A percentile compares a stretch with the other conserved stretches of the same genome.
phyloP scores from a whole-genome alignment of 164 flowering plant genomes.

The Vitis rotundifolia region DNA sequence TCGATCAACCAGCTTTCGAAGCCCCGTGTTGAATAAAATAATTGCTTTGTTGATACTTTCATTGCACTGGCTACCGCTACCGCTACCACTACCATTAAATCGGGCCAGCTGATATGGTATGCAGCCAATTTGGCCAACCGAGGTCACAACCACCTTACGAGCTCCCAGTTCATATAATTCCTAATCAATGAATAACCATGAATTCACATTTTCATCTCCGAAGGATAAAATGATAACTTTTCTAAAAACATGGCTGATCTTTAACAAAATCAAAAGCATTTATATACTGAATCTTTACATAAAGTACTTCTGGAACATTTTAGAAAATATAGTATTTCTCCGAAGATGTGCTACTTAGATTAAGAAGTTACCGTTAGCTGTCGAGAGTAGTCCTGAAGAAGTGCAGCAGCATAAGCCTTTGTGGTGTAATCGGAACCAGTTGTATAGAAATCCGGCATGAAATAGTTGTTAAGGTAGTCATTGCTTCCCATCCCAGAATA shows the following conservation, averaged over 20 bases:
- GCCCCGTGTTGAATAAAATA: slow-evolving; percentile 59
- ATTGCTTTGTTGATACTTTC: slow-evolving; percentile 67
- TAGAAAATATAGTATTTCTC: no score
- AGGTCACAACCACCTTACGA: slow-evolving; percentile 69
- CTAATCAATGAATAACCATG: slow-evolving; percentile 27
- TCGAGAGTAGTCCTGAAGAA: slow-evolving; percentile 63
- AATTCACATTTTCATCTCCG: neutral
- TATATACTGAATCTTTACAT: no score
- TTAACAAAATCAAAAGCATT: neutral
- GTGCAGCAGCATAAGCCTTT: slow-evolving; percentile 51
- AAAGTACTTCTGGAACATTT: no score
- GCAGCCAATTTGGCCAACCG: slow-evolving; percentile 84
- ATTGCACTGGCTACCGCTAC: slow-evolving; percentile 54
- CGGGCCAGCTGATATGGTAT: slow-evolving; percentile 85
- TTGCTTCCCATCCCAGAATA: slow-evolving; percentile 87
- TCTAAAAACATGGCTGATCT: neutral
- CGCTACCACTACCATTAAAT: slow-evolving; percentile 36
- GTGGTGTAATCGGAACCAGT: slow-evolving; percentile 50
- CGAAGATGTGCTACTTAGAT: neutral
- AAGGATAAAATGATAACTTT: neutral
- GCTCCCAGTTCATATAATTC: slow-evolving; percentile 66
- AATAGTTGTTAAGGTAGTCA: slow-evolving; percentile 86
- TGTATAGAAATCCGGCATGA: slow-evolving; percentile 63
- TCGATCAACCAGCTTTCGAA: slow-evolving; percentile 47
- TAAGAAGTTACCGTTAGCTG: slow-evolving; percentile 56